Percentiles rank a stretch among this genome's conserved stretches.
phyloP scores from a whole-genome alignment of 345 rosid species.

The Geranium brycei region DNA sequence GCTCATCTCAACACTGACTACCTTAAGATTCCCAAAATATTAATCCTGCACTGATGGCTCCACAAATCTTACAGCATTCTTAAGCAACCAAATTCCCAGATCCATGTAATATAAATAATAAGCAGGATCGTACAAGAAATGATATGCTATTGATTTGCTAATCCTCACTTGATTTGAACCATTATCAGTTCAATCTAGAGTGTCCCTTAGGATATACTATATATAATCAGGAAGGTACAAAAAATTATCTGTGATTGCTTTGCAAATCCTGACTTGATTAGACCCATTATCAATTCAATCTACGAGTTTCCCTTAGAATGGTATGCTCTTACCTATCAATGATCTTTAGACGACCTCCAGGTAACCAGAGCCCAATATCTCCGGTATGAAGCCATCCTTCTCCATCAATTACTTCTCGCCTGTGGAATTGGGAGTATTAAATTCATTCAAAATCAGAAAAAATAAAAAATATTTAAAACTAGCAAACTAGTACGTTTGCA shows the following conservation, averaged over 20 bases:
- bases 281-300: background rate
- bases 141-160: background rate
- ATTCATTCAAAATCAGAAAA: constrained; percentile 1
- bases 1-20: background rate
- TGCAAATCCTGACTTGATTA: background rate
- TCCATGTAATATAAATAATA: background rate
- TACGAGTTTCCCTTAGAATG: background rate
- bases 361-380: constrained; percentile 82
- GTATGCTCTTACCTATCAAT: constrained; percentile 56
- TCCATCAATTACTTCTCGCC: constrained; percentile 83
- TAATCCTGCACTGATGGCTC: background rate
- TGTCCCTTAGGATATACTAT: no score
- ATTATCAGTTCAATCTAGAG: no score
- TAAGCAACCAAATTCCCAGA: background rate
- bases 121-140: no score
- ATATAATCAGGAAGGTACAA: no score
- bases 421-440: constrained; percentile 20
- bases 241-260: background rate
- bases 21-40: background rate
- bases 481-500: constrained; percentile 52
- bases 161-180: no score
- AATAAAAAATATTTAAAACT: constrained; percentile 3
- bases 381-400: constrained; percentile 98
- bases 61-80: background rate
- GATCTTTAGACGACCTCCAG: constrained; percentile 89